Conservation (phyloP, 176 grass and related monocot genomes). For the Oryza glumipatula region DNA sequence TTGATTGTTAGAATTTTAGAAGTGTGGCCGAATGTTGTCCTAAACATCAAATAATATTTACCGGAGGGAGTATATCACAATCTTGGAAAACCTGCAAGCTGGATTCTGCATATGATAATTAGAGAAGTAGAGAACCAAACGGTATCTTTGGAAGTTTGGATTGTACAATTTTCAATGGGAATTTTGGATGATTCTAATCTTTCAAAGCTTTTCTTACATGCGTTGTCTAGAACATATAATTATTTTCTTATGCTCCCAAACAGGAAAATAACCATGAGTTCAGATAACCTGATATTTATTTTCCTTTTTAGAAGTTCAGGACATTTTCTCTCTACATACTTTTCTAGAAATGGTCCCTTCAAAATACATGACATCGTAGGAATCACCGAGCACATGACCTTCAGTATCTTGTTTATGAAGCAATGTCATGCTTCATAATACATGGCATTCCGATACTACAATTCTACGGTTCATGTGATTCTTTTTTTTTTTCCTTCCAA, state of each 20-base stretch:
- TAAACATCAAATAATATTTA: too few species aligned
- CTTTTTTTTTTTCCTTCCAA: background rate
- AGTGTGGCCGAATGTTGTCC: too few species aligned
- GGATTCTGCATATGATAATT: background rate
- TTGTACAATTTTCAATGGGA: background rate
- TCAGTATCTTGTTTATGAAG: background rate
- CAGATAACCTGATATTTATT: background rate
- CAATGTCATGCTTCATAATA: background rate
- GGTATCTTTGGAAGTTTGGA: background rate
- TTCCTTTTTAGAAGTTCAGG: background rate
- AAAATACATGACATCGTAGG: background rate
- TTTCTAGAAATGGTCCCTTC: background rate
- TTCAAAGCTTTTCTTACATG: background rate
- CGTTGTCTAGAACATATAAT: background rate
- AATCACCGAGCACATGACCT: background rate
- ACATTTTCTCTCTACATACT: background rate
- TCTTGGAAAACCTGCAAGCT: slow-evolving; percentile 19
- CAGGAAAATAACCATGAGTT: background rate
- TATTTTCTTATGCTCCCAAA: background rate
- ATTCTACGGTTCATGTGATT: background rate
- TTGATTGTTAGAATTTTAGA: too few species aligned
- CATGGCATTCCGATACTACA: background rate
- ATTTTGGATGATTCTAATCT: background rate
- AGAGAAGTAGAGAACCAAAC: background rate
- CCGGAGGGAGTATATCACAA: background rate